Evolutionary conservation across 805 yeast species (phyloP).

Genomic region (Candida ulmi): DNA sequence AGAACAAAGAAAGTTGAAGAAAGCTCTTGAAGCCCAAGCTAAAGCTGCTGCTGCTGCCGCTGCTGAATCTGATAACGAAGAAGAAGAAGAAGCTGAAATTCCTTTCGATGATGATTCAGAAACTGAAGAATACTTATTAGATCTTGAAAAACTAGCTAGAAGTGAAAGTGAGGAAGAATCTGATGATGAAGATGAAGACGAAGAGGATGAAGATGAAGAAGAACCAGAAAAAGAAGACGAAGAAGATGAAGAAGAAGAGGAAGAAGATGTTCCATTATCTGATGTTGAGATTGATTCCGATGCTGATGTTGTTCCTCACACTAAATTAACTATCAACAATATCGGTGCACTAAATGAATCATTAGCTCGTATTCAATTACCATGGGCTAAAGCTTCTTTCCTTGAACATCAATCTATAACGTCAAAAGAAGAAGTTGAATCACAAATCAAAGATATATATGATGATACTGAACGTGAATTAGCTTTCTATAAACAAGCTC

Average conservation of each 20-base stretch:
- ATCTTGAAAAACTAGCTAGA: constrained; percentile 49
- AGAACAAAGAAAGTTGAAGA: constrained; percentile 56
- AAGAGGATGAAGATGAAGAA: constrained; percentile 33
- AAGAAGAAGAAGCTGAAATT: constrained; percentile 29
- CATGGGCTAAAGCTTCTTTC: constrained; percentile 60
- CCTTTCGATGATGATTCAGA: constrained; percentile 41
- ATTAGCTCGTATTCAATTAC: constrained; percentile 57
- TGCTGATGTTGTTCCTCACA: constrained; percentile 90
- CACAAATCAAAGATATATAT: constrained; percentile 76
- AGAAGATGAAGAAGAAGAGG: constrained; percentile 60
- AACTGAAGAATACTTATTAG: constrained; percentile 40
- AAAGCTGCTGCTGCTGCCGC: constrained; percentile 14
- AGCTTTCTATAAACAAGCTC: constrained; percentile 91
- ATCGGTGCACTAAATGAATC: constrained; percentile 73
- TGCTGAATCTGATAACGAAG: constrained; percentile 15
- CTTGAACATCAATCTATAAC: constrained; percentile 78
- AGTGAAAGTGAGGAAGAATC: constrained; percentile 38
- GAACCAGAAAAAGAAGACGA: constrained; percentile 42
- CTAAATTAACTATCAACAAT: constrained; percentile 85
- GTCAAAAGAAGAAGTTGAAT: constrained; percentile 53
- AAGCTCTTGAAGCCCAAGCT: constrained; percentile 24
- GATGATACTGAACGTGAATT: constrained; percentile 96
- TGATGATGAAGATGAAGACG: constrained; percentile 29
- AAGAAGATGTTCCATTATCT: constrained; percentile 79
- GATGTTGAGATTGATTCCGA: constrained; percentile 92